Base-by-base conservation (phyloP, 1,139 yeast species). In the Zygoascus hellenicus region DNA sequence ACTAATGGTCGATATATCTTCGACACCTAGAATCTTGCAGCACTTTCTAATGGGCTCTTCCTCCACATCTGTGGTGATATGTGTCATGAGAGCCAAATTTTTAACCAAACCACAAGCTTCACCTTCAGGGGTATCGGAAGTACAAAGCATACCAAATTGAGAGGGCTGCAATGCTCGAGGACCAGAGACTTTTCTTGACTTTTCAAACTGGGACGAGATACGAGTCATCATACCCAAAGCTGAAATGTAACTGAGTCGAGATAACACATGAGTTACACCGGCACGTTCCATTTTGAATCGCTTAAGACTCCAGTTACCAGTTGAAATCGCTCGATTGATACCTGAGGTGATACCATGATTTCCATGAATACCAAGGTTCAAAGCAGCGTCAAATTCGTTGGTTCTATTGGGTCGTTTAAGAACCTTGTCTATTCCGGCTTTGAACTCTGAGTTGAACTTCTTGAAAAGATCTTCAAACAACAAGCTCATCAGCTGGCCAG, bases 191-290 rank as follows among this genome's bases (percentile, higher is more conserved):
- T 92, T 92, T 71, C 99, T 77, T 2, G 97, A 89, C 65, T 92
- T 92, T 67, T 92, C 99, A 63, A 92, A 92, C 67, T 92, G 99
- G 7, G 97, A 90, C 2, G 97, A 88, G 49, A 92, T 94, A 73
- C 99, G 86, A 13, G 99, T 92, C 99, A 92, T 92, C 99, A 92
- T 92, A 60, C 99, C 99, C 53, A 92, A 72, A 0, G 98, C 99
- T 9, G 95, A 83, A 46, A 92, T 92, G 64, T 89, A 92, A 30
- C 96, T 86, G 50, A 92, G 72, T 62, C 99, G 76, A 50, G 95
- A 83, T 48, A 92, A 73, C 41, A 92, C 97, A 64, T 92, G 98
- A 3, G 99, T 94, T 44, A 92, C 98, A 69, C 99, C 99, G 0
- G 99, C 98, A 54, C 98, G 80, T 70, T 94, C 98, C 99, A 92